Conservation (phyloP, 768 basidiomycete species). For the Kwoniella mangroviensis region DNA sequence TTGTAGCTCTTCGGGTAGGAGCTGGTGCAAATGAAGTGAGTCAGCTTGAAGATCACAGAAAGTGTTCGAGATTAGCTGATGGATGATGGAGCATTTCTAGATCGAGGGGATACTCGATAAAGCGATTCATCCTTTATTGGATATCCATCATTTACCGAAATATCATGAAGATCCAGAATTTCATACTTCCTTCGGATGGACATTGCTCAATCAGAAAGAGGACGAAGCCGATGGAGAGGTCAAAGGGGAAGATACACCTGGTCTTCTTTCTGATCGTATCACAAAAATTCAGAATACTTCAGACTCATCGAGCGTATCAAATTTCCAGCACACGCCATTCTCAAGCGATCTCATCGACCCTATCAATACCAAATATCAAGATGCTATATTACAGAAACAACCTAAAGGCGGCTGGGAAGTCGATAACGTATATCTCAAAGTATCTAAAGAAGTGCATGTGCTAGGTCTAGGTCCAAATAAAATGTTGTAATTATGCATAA, state of each 20-base stretch:
- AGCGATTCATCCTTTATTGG: slow-evolving; percentile 67
- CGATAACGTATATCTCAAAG: slow-evolving; percentile 35
- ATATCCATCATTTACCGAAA: slow-evolving; percentile 69
- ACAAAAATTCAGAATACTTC: too few relatives aligned
- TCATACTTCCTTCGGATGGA: slow-evolving; percentile 89
- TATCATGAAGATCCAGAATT: slow-evolving; percentile 83
- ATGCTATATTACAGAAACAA: slow-evolving; percentile 31
- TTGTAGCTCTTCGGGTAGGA: slow-evolving; percentile 79
- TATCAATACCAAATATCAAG: slow-evolving; percentile 30
- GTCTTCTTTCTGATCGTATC: background rate
- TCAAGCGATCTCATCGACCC: slow-evolving; percentile 19
- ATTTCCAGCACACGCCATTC: slow-evolving; percentile 27
- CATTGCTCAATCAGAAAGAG: slow-evolving; percentile 63
- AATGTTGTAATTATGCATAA: slow-evolving; percentile 2
- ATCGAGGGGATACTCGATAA: slow-evolving; percentile 64
- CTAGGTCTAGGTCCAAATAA: background rate
- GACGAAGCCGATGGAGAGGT: background rate
- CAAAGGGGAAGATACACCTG: background rate
- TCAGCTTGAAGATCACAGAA: background rate
- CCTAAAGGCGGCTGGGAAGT: slow-evolving; percentile 50
- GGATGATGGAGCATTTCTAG: slow-evolving; percentile 59
- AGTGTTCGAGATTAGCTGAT: too few relatives aligned
- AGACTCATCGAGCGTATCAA: background rate
- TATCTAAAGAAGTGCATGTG: slow-evolving; percentile 38
- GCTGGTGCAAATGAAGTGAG: slow-evolving; percentile 78